These are phyloP conservation scores for Wallacemonas sp. DNA, from an alignment of 208 protist genomes.

Conservation along the genomic window DNA sequence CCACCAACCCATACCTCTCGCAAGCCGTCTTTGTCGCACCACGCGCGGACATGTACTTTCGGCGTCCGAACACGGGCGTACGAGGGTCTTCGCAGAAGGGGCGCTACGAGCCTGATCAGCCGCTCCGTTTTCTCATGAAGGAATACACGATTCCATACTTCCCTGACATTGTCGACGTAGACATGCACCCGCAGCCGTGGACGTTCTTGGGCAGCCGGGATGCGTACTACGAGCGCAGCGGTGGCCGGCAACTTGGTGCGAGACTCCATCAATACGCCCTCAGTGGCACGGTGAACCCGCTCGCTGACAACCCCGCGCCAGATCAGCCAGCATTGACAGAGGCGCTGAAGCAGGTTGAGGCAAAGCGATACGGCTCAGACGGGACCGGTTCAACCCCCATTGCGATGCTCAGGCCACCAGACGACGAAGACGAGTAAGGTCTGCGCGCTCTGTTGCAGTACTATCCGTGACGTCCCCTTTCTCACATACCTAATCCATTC, in stretches of 20 bases:
- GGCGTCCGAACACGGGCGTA: conserved; percentile 67
- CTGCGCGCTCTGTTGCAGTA: no score
- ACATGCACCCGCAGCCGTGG: conserved; percentile 82
- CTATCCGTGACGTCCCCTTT: no score
- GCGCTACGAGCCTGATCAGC: conserved; percentile 76
- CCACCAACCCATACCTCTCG: conserved; percentile 81
- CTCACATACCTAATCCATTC: no score
- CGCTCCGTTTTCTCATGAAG: conserved; percentile 58
- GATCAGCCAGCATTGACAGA: conserved; percentile 46
- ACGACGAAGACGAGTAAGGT: conserved; percentile 12
- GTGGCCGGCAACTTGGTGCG: conserved; percentile 63
- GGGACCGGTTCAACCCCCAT: conserved; percentile 27
- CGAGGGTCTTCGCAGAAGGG: conserved; percentile 68
- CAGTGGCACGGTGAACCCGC: conserved; percentile 47
- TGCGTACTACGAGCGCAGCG: conserved; percentile 70
- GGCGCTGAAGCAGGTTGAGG: conserved; percentile 56
- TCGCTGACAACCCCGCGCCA: conserved; percentile 64
- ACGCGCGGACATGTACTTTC: conserved; percentile 85
- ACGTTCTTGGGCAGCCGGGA: conserved; percentile 84
- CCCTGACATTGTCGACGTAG: conserved; percentile 84
- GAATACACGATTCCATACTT: conserved; percentile 89
- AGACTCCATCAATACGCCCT: conserved; percentile 57
- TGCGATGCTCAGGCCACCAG: conserved; percentile 68
- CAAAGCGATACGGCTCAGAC: conserved; percentile 38
- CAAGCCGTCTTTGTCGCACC: conserved; percentile 81